Percentiles rank a stretch among this genome's conserved stretches.
These are phyloP conservation scores for Solanum hybrid DNA, from an alignment of 305 asterid species.

Conservation along the genomic window DNA sequence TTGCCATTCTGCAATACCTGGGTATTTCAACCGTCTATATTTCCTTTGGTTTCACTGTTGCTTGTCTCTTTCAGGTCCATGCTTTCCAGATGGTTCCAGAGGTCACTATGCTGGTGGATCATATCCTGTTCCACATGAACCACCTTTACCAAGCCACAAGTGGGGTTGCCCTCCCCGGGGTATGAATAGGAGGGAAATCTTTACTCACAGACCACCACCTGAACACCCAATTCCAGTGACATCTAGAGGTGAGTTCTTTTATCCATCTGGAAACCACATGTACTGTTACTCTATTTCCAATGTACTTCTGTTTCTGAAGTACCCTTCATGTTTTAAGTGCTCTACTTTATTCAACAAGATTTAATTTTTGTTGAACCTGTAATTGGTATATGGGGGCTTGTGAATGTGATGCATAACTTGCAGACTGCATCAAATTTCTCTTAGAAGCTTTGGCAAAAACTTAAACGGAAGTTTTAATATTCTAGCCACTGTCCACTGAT, in stretches of 20 bases:
- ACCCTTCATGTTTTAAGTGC: not conserved
- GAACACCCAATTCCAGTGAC: slow-evolving; percentile 64
- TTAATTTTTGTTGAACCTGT: not conserved
- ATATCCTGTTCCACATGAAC: slow-evolving; percentile 51
- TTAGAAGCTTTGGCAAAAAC: not conserved
- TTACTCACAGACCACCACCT: slow-evolving; percentile 56
- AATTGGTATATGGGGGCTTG: not conserved
- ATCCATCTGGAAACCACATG: not conserved
- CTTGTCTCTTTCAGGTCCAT: slow-evolving; percentile 44
- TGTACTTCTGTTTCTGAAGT: not conserved
- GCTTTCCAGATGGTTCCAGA: slow-evolving; percentile 53
- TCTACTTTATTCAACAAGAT: not conserved
- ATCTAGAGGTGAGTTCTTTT: slow-evolving; percentile 48
- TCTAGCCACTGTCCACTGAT: not conserved
- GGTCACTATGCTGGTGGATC: slow-evolving; percentile 39
- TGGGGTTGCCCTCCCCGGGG: slow-evolving; percentile 57
- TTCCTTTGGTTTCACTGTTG: not conserved
- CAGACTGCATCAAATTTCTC: not conserved
- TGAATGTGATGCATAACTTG: not conserved
- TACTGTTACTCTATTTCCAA: not conserved
- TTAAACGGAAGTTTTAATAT: not conserved
- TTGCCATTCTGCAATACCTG: not conserved
- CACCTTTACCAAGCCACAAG: slow-evolving; percentile 38
- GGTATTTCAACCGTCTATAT: not conserved
- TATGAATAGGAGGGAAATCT: slow-evolving; percentile 45